Evolutionary conservation across 2,329 filamentous ascomycete species (phyloP).

Genomic region (Apiospora pterosperma): DNA sequence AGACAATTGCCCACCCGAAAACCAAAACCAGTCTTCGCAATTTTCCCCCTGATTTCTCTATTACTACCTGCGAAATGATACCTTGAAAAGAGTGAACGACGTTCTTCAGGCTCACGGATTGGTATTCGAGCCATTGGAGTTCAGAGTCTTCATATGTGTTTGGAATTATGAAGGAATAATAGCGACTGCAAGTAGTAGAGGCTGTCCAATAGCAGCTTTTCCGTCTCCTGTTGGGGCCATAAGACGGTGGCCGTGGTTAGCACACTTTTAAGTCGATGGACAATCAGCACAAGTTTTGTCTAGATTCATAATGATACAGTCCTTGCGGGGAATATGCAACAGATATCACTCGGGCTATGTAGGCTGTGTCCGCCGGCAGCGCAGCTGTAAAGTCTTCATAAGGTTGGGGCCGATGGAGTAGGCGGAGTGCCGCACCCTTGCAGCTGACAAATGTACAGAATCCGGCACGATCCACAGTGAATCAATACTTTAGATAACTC

Average conservation of each 20-base stretch:
- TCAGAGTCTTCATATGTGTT: slow-evolving; percentile 1
- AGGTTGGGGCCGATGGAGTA: too few relatives aligned
- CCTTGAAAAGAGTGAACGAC: slow-evolving; percentile 11
- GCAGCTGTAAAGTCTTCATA: too few relatives aligned
- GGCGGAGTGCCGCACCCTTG: too few relatives aligned
- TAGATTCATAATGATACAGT: background rate
- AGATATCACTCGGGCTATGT: background rate
- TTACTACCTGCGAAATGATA: slow-evolving; percentile 9
- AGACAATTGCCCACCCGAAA: slow-evolving; percentile 18
- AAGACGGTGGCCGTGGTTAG: background rate
- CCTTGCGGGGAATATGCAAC: background rate
- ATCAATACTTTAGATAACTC: too few relatives aligned
- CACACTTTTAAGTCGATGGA: background rate
- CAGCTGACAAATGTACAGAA: too few relatives aligned
- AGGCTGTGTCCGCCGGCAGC: too few relatives aligned
- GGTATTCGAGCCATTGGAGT: slow-evolving; percentile 2
- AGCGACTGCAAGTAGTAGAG: background rate
- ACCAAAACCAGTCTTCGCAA: background rate
- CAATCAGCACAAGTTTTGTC: background rate
- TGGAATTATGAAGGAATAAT: background rate
- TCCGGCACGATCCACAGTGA: too few relatives aligned
- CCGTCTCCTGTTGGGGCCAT: background rate
- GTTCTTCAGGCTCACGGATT: background rate
- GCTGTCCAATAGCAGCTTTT: background rate
- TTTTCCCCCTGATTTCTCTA: slow-evolving; percentile 6